Percentiles rank a stretch among this genome's conserved stretches.
Evolutionary conservation across 352 stramenopile species (phyloP).

Genomic region (Globisporangium cederbergense): DNA sequence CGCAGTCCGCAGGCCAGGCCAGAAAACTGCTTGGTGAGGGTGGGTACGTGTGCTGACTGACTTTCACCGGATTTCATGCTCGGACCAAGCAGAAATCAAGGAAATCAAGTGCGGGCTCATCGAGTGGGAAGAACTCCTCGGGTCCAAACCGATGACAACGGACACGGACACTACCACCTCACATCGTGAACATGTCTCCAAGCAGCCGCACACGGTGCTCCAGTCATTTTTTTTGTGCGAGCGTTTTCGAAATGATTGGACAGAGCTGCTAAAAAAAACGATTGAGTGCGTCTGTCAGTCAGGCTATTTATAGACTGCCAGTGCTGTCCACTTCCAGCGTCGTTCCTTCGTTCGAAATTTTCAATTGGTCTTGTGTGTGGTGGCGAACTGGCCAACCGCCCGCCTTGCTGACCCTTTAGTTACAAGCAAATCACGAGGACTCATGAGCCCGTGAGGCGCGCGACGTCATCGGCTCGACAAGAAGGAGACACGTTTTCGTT

Average conservation of each 20-base stretch:
- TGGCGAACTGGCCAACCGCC: neutral
- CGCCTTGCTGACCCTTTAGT: too few species aligned
- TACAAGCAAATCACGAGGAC: neutral
- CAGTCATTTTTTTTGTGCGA: too few species aligned
- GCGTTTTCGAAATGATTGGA: neutral
- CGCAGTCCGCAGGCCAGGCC: neutral
- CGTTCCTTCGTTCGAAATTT: neutral
- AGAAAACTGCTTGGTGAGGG: too few species aligned
- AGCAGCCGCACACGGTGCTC: too few species aligned
- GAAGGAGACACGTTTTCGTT: neutral
- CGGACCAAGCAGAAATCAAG: slow-evolving; percentile 6
- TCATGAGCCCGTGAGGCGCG: neutral
- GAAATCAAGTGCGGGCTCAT: slow-evolving; percentile 9
- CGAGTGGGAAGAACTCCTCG: neutral
- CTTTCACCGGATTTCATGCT: slow-evolving; percentile 7
- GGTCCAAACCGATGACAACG: neutral
- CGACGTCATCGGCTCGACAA: slow-evolving; percentile 2
- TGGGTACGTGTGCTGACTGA: neutral
- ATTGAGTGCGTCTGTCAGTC: neutral
- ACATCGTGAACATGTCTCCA: too few species aligned
- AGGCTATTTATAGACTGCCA: slow-evolving; percentile 3
- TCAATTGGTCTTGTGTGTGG: neutral
- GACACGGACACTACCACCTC: too few species aligned
- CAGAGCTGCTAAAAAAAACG: neutral
- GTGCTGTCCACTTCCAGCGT: neutral